These are phyloP conservation scores for Exophiala mesophila DNA, from an alignment of 2,329 filamentous ascomycete species.

Conservation along the genomic window DNA sequence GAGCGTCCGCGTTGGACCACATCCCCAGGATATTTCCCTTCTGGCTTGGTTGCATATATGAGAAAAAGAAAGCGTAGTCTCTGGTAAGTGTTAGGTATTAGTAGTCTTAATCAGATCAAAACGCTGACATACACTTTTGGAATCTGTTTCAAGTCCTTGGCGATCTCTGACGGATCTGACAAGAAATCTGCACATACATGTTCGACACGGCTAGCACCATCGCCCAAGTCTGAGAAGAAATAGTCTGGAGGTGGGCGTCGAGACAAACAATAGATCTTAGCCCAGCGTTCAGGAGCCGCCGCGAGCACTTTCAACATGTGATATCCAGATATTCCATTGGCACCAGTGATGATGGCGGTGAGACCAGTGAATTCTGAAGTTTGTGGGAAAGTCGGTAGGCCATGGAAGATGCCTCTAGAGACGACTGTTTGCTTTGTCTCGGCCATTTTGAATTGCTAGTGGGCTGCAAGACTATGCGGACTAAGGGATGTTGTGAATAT, in stretches of 20 bases:
- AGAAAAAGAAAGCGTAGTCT: constrained; percentile 51
- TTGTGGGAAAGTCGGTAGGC: constrained; percentile 40
- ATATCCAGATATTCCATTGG: constrained; percentile 51
- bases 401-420: constrained; percentile 44
- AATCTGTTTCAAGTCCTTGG: constrained; percentile 23
- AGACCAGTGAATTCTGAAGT: constrained; percentile 37
- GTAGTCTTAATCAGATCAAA: constrained; percentile 6
- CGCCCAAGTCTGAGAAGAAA: constrained; percentile 28
- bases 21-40: constrained; percentile 34
- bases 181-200: constrained; percentile 38
- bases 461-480: not conserved
- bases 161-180: constrained; percentile 25
- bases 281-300: constrained; percentile 43
- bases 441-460: not conserved
- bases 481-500: no score
- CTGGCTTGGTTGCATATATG: constrained; percentile 47
- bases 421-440: constrained; percentile 6
- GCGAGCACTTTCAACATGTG: constrained; percentile 47
- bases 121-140: constrained; percentile 20
- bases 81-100: no score
- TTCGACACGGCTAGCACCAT: constrained; percentile 35
- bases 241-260: constrained; percentile 37
- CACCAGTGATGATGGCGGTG: constrained; percentile 49
- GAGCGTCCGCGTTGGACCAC: constrained; percentile 48
- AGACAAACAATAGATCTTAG: constrained; percentile 48